Conservation (phyloP, 139 green algal species). For the Limnomonas spitsbergensis region DNA sequence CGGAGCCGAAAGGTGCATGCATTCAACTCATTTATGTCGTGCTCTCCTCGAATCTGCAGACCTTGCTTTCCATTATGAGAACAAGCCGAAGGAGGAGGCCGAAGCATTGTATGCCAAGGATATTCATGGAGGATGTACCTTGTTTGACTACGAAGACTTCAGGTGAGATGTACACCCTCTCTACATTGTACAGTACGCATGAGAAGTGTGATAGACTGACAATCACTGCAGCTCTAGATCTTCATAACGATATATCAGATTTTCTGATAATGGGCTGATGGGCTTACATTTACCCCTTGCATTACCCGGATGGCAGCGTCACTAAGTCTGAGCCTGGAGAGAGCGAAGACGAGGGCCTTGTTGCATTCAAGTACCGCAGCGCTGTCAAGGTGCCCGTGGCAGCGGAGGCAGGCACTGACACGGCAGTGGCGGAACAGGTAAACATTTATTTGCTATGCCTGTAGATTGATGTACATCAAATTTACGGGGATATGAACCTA, state of each 20-base stretch:
- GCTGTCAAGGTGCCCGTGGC: background rate
- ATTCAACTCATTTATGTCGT: no score
- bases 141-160: constrained; percentile 1
- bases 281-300: no score
- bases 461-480: background rate
- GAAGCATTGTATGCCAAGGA: background rate
- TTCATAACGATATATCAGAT: no score
- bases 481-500: background rate
- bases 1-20: no score
- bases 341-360: background rate
- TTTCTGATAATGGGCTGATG: no score
- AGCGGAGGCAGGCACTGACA: background rate
- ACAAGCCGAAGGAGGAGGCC: background rate
- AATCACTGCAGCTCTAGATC: no score
- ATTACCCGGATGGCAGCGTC: background rate
- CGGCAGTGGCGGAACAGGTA: background rate
- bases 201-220: constrained; percentile 1
- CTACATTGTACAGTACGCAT: no score
- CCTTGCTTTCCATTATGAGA: constrained; percentile 9
- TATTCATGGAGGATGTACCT: background rate
- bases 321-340: background rate
- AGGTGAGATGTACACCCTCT: no score
- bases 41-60: background rate
- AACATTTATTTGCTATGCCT: background rate
- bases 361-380: constrained; percentile 2